These are phyloP conservation scores for Globisporangium solare DNA, from an alignment of 352 stramenopile species.

Conservation along the genomic window DNA sequence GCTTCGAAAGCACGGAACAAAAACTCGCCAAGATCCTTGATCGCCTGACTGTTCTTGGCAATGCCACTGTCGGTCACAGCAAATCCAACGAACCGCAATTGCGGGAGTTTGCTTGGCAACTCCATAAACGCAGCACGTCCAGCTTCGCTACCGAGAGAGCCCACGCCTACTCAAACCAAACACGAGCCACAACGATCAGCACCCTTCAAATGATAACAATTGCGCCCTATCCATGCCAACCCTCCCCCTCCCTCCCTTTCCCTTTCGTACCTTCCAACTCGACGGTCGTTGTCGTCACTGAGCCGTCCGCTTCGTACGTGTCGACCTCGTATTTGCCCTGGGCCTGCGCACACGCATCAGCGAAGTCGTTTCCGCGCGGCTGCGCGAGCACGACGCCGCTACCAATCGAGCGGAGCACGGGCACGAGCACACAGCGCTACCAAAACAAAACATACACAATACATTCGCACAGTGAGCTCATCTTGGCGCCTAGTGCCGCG, in stretches of 20 bases:
- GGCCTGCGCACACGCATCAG: slow-evolving; percentile 22
- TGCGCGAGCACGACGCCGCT: slow-evolving; percentile 57
- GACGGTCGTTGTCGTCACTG: slow-evolving; percentile 31
- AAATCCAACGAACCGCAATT: slow-evolving; percentile 10
- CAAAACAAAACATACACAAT: not conserved
- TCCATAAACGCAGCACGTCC: slow-evolving; percentile 21
- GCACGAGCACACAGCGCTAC: slow-evolving; percentile 60
- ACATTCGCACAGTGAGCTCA: too few species aligned
- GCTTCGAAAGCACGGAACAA: slow-evolving; percentile 30
- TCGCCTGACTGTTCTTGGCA: slow-evolving; percentile 23
- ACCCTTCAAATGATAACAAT: too few species aligned
- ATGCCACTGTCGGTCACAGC: slow-evolving; percentile 24
- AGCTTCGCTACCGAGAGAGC: slow-evolving; percentile 15
- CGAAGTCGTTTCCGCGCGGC: slow-evolving; percentile 53
- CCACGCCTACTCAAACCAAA: slow-evolving; percentile 10
- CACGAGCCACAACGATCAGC: too few species aligned
- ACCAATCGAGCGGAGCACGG: slow-evolving; percentile 31
- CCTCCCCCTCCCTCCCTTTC: too few species aligned
- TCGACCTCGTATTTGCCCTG: slow-evolving; percentile 61
- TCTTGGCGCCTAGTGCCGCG: too few species aligned
- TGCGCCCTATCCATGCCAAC: too few species aligned
- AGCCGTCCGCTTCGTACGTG: slow-evolving; percentile 46
- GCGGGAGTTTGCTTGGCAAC: slow-evolving; percentile 20
- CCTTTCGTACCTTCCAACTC: slow-evolving; percentile 16
- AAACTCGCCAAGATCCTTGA: slow-evolving; percentile 50